phyloP scores from a whole-genome alignment of 2,329 filamentous ascomycete genomes.

The Cadophora sp. region DNA sequence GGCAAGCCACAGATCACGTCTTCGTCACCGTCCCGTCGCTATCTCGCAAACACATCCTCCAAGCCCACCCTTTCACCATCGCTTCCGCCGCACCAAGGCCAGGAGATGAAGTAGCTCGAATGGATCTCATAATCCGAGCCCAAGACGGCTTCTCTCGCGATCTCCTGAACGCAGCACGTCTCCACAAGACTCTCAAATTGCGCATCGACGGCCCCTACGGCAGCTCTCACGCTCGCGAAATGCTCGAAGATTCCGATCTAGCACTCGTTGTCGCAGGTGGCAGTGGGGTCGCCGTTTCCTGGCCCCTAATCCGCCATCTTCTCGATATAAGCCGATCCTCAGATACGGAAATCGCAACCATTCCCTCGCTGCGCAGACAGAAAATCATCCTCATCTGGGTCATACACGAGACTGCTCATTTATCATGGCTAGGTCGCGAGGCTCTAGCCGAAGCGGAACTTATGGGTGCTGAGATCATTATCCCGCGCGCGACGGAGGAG shows the following conservation, averaged over 20 bases:
- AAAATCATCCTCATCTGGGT: slow-evolving; percentile 65
- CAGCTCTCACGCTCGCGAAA: slow-evolving; percentile 59
- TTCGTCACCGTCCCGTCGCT: slow-evolving; percentile 66
- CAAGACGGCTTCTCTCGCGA: slow-evolving; percentile 65
- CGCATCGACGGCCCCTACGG: slow-evolving; percentile 72
- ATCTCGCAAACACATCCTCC: slow-evolving; percentile 57
- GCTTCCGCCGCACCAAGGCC: slow-evolving; percentile 60
- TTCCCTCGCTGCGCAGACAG: slow-evolving; percentile 38
- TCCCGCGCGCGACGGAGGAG: slow-evolving; percentile 61
- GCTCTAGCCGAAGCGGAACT: slow-evolving; percentile 56
- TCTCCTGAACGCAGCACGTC: slow-evolving; percentile 58
- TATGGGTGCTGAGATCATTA: slow-evolving; percentile 58
- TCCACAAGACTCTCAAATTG: slow-evolving; percentile 52
- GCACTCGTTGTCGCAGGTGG: slow-evolving; percentile 67
- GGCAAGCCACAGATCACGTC: slow-evolving; percentile 67
- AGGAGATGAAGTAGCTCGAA: slow-evolving; percentile 53
- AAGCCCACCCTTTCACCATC: slow-evolving; percentile 73
- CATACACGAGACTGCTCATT: slow-evolving; percentile 59
- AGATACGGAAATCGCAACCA: slow-evolving; percentile 36
- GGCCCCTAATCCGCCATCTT: slow-evolving; percentile 64
- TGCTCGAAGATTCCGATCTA: slow-evolving; percentile 56
- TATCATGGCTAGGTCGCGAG: slow-evolving; percentile 59
- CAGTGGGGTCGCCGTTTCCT: slow-evolving; percentile 69
- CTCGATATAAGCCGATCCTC: slow-evolving; percentile 34
- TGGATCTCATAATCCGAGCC: slow-evolving; percentile 65